Percentiles rank a stretch among this genome's conserved stretches.
phyloP scores from a whole-genome alignment of 441 rosid species.

The Theobroma grandiflorum region DNA sequence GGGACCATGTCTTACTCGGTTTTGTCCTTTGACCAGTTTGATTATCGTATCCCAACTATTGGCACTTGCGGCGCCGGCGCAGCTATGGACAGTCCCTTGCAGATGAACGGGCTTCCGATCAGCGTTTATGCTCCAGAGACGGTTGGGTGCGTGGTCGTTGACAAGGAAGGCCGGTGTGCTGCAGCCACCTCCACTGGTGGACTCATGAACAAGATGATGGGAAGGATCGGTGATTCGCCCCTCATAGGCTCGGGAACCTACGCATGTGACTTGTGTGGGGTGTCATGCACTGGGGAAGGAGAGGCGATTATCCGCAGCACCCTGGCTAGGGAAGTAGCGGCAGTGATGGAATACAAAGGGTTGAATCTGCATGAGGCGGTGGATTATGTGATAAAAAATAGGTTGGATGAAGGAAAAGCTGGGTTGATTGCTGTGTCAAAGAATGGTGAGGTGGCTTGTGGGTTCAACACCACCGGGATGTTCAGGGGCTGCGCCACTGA shows the following conservation, averaged over 20 bases:
- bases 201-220: constrained; percentile 84
- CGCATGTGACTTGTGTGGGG: constrained; percentile 80
- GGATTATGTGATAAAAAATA: constrained; percentile 72
- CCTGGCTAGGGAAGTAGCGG: constrained; percentile 87
- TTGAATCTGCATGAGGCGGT: constrained; percentile 78
- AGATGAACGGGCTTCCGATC: constrained; percentile 92
- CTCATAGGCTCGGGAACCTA: constrained; percentile 92
- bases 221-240: constrained; percentile 96
- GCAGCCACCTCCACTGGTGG: constrained; percentile 97
- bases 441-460: constrained; percentile 70
- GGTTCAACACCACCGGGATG: constrained; percentile 70
- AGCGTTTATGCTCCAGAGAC: constrained; percentile 89
- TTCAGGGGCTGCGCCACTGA: constrained; percentile 72
- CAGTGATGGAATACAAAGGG: constrained; percentile 96
- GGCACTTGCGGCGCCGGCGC: constrained; percentile 67
- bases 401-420: constrained; percentile 83
- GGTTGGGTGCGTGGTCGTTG: constrained; percentile 92
- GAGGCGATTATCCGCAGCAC: constrained; percentile 93
- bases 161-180: constrained; percentile 83
- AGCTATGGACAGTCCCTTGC: constrained; percentile 54
- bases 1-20: neutral
- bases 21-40: constrained; percentile 55
- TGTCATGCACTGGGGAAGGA: constrained; percentile 96
- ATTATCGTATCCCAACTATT: constrained; percentile 69
- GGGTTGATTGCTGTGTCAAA: constrained; percentile 73